A percentile compares a stretch with the other conserved stretches of the same genome.
phyloP scores from a whole-genome alignment of 352 stramenopile species.

The Pythium vanterpoolii region DNA sequence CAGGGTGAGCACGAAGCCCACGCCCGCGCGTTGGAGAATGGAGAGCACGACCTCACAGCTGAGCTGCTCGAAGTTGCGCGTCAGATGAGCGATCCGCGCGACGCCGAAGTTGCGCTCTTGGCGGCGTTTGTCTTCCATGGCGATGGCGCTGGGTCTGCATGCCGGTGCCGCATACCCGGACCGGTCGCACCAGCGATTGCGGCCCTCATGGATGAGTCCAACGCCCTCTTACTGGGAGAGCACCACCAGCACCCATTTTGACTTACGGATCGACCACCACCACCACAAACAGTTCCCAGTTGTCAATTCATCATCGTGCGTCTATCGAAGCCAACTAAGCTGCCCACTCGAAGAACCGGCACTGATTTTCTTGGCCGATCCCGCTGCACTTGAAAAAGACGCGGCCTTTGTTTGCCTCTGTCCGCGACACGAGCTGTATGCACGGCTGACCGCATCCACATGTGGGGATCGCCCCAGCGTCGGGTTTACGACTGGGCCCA shows the following conservation, averaged over 20 bases:
- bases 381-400: conserved; percentile 93
- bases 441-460: conserved; percentile 48
- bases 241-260: not conserved
- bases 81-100: conserved; percentile 36
- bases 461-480: not conserved
- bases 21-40: not conserved
- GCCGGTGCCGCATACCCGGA: conserved; percentile 21
- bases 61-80: conserved; percentile 55
- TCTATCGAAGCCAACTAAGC: no score
- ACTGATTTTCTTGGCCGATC: conserved; percentile 72
- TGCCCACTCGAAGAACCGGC: conserved; percentile 92
- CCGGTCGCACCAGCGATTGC: conserved; percentile 56
- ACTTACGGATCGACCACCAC: no score
- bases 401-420: conserved; percentile 84
- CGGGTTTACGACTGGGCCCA: not conserved
- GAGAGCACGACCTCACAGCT: conserved; percentile 25
- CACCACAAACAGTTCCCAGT: conserved; percentile 21
- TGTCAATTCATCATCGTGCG: not conserved
- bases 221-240: not conserved
- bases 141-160: conserved; percentile 23
- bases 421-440: conserved; percentile 61
- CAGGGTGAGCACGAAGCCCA: not conserved
- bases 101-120: conserved; percentile 56
- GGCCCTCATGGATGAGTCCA: conserved; percentile 46
- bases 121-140: conserved; percentile 63